Percentiles rank a stretch among this genome's conserved stretches.
phyloP scores from a whole-genome alignment of 129 eudicot species.

The Flaveria ramosissima region DNA sequence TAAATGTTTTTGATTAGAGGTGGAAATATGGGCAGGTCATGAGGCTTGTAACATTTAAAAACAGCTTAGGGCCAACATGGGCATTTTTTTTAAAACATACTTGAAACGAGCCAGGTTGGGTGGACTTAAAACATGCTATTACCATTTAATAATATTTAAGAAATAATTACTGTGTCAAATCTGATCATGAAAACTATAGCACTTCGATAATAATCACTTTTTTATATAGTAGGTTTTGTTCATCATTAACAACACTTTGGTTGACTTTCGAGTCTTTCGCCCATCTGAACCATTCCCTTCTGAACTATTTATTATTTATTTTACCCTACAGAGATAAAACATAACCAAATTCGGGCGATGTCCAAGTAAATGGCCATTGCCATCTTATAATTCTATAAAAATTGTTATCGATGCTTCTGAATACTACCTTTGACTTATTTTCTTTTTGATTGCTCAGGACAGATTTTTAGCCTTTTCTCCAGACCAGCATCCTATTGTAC shows the following conservation, averaged over 20 bases:
- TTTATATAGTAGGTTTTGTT: background rate
- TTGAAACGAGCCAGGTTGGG: background rate
- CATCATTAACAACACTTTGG: background rate
- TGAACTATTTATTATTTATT: background rate
- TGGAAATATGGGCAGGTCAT: background rate
- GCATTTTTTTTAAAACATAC: background rate
- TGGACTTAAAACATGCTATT: background rate
- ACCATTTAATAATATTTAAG: background rate
- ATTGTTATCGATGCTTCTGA: background rate
- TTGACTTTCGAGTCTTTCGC: background rate
- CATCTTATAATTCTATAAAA: background rate
- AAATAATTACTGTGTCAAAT: background rate
- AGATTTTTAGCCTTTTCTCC: constrained; percentile 76
- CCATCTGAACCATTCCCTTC: background rate
- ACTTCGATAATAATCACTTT: background rate
- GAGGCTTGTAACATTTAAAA: background rate
- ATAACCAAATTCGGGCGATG: background rate
- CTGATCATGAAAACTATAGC: background rate
- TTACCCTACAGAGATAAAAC: background rate
- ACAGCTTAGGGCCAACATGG: background rate
- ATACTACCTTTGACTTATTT: constrained; percentile 15
- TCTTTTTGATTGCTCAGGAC: constrained; percentile 65
- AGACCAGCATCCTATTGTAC: constrained; percentile 96
- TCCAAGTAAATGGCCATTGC: background rate
- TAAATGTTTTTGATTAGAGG: background rate